phyloP scores from a whole-genome alignment of 768 basidiomycete genomes.

The Boletus subparvulus region DNA sequence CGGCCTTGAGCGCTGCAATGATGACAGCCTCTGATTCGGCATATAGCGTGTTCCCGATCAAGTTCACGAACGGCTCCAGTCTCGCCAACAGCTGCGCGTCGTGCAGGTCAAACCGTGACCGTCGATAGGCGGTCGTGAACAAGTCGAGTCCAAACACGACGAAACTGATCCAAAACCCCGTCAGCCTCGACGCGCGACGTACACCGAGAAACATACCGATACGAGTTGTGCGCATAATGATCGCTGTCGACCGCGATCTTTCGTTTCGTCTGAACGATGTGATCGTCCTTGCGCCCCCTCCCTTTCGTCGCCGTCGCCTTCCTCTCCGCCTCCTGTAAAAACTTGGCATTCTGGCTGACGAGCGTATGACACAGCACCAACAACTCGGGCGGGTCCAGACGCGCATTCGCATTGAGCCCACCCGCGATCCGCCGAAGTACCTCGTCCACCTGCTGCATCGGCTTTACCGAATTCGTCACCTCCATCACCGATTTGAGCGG shows the following conservation, averaged over 20 bases:
- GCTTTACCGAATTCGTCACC: constrained; percentile 76
- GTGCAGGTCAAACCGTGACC: constrained; percentile 82
- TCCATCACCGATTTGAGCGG: constrained; percentile 85
- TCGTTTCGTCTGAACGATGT: constrained; percentile 78
- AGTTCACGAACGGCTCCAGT: constrained; percentile 80
- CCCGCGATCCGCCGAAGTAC: constrained; percentile 77
- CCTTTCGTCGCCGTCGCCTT: constrained; percentile 32
- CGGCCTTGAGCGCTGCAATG: constrained; percentile 71
- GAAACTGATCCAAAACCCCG: constrained; percentile 51
- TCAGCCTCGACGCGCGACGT: background rate
- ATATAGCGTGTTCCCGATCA: constrained; percentile 91
- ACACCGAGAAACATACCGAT: constrained; percentile 52
- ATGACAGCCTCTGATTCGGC: constrained; percentile 76
- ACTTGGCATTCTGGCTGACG: constrained; percentile 86
- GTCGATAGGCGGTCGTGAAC: constrained; percentile 81
- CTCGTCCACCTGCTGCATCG: constrained; percentile 85
- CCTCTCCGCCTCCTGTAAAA: constrained; percentile 62
- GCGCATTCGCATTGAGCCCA: constrained; percentile 81
- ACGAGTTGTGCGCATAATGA: constrained; percentile 84
- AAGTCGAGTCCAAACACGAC: constrained; percentile 90
- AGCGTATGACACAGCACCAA: constrained; percentile 85
- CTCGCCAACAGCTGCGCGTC: constrained; percentile 74
- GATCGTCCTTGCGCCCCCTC: constrained; percentile 47
- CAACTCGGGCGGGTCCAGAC: constrained; percentile 66
- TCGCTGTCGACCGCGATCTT: constrained; percentile 52